Evolutionary conservation across 495 filamentous ascomycete genomes (phyloP), one percentile per base, ranked within the genome.

Genomic region (Lichenothelia convexa): DNA sequence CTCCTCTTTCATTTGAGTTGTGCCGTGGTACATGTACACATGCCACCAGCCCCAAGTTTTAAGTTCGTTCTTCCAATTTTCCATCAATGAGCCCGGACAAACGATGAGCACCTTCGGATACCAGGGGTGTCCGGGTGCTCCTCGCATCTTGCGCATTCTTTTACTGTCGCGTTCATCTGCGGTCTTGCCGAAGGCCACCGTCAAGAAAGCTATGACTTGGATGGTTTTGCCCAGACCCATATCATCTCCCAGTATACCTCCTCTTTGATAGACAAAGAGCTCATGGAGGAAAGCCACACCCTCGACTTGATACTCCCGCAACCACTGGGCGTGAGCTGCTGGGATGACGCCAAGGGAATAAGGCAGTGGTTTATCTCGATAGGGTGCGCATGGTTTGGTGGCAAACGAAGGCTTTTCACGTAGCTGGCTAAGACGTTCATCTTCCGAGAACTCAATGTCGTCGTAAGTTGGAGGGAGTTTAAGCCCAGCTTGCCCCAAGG

Each of bases 201-300:
- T 85, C 22, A 97, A 64, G 46, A 95, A 97, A 0, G 87, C 82
- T 41, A 89, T 91, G 19, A 97, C 84, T 56, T 97, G 89, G 11
- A 97, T 81, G 0, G 89, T 97, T 55, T 97, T 97, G 0, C 89
- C 89, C 21, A 97, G 57, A 21, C 89, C 89, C 89, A 97, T 97
- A 49, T 97, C 89, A 54, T 97, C 89, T 1, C 91, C 75, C 2
- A 97, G 64, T 17, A 97, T 78, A 3, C 81, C 85, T 3, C 91
- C 89, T 39, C 75, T 80, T 42, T 95, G 91, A 47, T 82, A 89
- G 13, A 94, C 78, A 47, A 97, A 97, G 21, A 77, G 60, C 41
- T 83, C 69, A 53, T 97, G 91, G 5, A 97, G 60, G 50, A 94
- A 95, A 13, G 67, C 71, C 6, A 73, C 82, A 18, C 89, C 89